Conservation (phyloP, 2,329 filamentous ascomycete species). For the Cladosporium phlei region DNA sequence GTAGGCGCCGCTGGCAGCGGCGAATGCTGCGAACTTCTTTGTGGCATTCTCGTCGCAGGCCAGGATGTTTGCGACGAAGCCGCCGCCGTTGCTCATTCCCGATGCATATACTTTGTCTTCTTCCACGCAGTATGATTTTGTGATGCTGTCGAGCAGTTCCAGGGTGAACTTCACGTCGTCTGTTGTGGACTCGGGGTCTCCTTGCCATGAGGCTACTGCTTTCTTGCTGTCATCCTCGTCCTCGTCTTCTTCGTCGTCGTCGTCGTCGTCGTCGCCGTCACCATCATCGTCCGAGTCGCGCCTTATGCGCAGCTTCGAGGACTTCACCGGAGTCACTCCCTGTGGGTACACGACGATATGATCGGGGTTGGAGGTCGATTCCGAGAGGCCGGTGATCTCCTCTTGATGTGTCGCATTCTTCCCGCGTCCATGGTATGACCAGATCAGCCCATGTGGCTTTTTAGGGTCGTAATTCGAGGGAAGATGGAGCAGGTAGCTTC, state of each 20-base stretch:
- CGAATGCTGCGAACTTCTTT: constrained; percentile 46
- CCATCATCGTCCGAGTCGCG: not conserved
- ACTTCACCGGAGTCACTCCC: constrained; percentile 25
- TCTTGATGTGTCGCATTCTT: constrained; percentile 37
- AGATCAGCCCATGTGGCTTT: constrained; percentile 38
- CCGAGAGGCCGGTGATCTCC: constrained; percentile 41
- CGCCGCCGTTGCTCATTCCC: constrained; percentile 53
- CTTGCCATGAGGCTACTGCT: constrained; percentile 38
- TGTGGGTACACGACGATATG: constrained; percentile 45
- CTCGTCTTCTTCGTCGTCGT: not conserved
- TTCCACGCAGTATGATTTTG: constrained; percentile 42
- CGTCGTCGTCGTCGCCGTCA: not conserved
- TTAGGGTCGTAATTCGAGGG: constrained; percentile 37
- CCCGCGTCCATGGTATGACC: constrained; percentile 45
- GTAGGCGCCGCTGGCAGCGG: constrained; percentile 43
- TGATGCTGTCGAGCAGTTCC: constrained; percentile 38
- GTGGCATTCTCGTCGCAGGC: constrained; percentile 43
- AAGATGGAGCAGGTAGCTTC: constrained; percentile 37
- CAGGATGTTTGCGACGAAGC: constrained; percentile 40
- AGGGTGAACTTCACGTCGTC: constrained; percentile 43
- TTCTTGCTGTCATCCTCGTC: not conserved
- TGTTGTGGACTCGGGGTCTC: constrained; percentile 36
- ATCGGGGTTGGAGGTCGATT: constrained; percentile 40
- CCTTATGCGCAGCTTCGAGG: not conserved
- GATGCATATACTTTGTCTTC: constrained; percentile 39